A percentile compares a stretch with the other conserved stretches of the same genome.
Conservation (phyloP, 331 rosid species). For the Dryas integrifolia region DNA sequence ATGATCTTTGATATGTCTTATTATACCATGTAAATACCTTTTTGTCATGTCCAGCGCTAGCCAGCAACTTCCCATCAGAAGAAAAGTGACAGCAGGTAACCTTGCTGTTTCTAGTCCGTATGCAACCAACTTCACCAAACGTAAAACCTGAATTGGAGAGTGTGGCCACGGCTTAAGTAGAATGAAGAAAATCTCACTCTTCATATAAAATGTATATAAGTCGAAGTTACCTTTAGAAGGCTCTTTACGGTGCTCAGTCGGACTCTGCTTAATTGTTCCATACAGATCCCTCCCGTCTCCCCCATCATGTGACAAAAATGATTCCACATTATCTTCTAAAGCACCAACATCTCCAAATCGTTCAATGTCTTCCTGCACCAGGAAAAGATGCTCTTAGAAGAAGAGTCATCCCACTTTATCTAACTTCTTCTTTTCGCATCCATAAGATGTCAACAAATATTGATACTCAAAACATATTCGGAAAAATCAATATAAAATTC, state of each 20-base stretch:
- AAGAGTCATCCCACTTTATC: not conserved
- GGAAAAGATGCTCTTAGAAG: constrained; percentile 20
- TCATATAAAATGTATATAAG: not conserved
- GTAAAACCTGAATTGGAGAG: constrained; percentile 52
- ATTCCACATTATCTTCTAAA: constrained; percentile 87
- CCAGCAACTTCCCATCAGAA: constrained; percentile 83
- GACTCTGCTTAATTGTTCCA: constrained; percentile 57
- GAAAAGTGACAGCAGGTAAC: constrained; percentile 91
- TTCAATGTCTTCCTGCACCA: constrained; percentile 81
- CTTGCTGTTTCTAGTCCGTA: constrained; percentile 73
- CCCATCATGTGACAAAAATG: constrained; percentile 83
- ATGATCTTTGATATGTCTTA: constrained; percentile 9
- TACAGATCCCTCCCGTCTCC: constrained; percentile 73
- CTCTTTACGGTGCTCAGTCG: constrained; percentile 61
- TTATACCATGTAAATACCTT: constrained; percentile 48
- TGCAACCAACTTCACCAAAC: constrained; percentile 67
- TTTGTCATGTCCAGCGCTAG: constrained; percentile 95
- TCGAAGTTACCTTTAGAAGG: constrained; percentile 65
- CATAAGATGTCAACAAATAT: constrained; percentile 11
- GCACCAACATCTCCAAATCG: constrained; percentile 89
- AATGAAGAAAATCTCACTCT: constrained; percentile 1
- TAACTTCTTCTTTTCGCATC: not conserved
- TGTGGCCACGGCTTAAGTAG: constrained; percentile 23
- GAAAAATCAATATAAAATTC: not conserved
- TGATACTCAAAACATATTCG: not conserved